Percentiles rank a stretch among this genome's conserved stretches.
Conservation (phyloP, 1,284 basidiomycete species). For the Rhodotorula glutinis region DNA sequence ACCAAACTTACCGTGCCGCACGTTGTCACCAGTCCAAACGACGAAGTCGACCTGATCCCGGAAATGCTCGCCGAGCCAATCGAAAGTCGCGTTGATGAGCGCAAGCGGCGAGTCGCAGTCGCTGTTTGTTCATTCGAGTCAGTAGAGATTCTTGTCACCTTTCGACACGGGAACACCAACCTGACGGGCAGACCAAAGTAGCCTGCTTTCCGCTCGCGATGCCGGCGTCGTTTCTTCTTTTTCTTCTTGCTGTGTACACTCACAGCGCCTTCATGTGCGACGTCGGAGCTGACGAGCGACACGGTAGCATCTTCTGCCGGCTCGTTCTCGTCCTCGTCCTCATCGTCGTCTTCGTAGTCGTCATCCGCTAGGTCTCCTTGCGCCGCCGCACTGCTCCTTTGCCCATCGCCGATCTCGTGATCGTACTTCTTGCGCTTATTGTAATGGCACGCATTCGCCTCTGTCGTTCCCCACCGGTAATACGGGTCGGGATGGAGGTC, state of each 20-base stretch:
- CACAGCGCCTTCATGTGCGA: background rate
- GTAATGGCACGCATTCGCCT: constrained; percentile 63
- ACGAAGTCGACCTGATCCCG: constrained; percentile 83
- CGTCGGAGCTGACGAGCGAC: background rate
- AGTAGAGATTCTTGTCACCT: background rate
- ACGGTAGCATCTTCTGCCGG: constrained; percentile 5
- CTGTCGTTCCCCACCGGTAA: constrained; percentile 55
- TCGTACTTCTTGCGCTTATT: constrained; percentile 7
- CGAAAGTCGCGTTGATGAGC: constrained; percentile 75
- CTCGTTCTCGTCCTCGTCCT: constrained; percentile 39
- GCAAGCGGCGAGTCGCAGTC: constrained; percentile 80
- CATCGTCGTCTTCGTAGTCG: constrained; percentile 19
- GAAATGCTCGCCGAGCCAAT: constrained; percentile 77
- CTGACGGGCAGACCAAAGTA: constrained; percentile 13
- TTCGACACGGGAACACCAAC: background rate
- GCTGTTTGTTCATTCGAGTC: constrained; percentile 49
- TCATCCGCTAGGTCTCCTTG: constrained; percentile 10
- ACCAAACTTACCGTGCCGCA: constrained; percentile 57
- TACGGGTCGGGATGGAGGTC: constrained; percentile 75
- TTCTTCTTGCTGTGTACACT: background rate
- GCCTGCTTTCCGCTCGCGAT: constrained; percentile 33
- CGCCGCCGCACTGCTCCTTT: constrained; percentile 49
- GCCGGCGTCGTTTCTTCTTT: constrained; percentile 8
- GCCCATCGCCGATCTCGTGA: constrained; percentile 57
- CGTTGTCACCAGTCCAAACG: constrained; percentile 89